Evolutionary conservation across 495 filamentous ascomycete species (phyloP), one percentile per base, ranked within the genome.

Genomic region (Neurospora africana): DNA sequence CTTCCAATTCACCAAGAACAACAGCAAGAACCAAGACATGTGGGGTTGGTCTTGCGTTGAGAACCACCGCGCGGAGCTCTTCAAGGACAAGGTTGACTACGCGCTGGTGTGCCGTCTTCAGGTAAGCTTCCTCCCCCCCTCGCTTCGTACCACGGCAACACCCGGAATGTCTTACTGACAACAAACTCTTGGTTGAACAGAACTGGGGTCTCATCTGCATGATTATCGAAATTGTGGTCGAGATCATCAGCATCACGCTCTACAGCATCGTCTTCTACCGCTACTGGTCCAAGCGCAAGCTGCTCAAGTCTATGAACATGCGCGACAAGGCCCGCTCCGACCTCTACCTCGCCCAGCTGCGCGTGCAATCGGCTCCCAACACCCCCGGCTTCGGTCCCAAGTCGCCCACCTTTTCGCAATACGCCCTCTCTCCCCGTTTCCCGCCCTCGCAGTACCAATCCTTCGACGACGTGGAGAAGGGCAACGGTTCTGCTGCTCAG

Each of bases 41-140:
- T 99, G 95, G 95, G 95, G 94, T 36, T 99, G 95, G 95, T 87
- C 92, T 4, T 99, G 95, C 78, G 91, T 93, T 36, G 86, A 97
- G 73, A 98, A 98, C 79, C 90, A 88, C 68, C 88, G 95, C 69
- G 81, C 89, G 44, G 80, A 91, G 72, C 81, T 96, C 30, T 97
- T 93, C 80, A 79, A 88, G 72, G 81, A 93, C 33, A 89, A 93
- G 69, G 87, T 99, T 72, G 87, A 94, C 81, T 99, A 98, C 82
- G 88, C 87, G 67, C 89, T 99, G n/a, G 87, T 98, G 77, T 99
- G 95, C 85, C 92, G 95, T 78, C 88, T 98, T 73, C 93, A 95
- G 87, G 93, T 93, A 83, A 82, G 89, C 76, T 43, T 23, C 38
- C 21, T n/a, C 44, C 17, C 41, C 38, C 37, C 33, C 37, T 38